A percentile compares a stretch with the other conserved stretches of the same genome.
These are phyloP conservation scores for Rheum nobile DNA, from an alignment of 148 eudicot species.

Conservation along the genomic window DNA sequence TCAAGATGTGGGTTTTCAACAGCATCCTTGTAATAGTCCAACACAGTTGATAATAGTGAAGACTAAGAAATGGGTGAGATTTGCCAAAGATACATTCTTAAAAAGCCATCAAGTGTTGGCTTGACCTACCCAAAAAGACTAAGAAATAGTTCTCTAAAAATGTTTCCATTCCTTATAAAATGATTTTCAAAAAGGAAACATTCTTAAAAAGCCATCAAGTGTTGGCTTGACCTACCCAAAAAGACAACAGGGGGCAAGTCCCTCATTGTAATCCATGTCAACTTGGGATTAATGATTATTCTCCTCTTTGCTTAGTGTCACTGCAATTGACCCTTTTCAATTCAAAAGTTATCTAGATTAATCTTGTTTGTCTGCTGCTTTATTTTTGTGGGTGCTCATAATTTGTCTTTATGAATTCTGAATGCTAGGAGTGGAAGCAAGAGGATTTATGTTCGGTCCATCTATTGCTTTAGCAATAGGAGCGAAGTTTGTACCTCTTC, in stretches of 20 bases:
- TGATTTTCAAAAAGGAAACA: neutral
- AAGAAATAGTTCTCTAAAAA: neutral
- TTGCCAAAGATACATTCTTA: constrained; percentile 2
- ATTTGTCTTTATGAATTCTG: constrained; percentile 1
- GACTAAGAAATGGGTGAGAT: neutral
- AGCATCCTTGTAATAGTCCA: neutral
- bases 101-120: no score
- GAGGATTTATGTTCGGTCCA: constrained; percentile 64
- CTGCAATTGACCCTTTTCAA: neutral
- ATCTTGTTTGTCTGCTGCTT: neutral
- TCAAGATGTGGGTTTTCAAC: constrained; percentile 3
- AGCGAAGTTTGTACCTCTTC: constrained; percentile 56
- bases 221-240: neutral
- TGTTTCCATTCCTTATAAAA: neutral
- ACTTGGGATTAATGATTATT: neutral
- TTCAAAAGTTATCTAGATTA: neutral
- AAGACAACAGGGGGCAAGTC: neutral
- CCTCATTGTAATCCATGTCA: neutral
- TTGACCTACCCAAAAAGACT: no score
- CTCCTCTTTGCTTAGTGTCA: neutral
- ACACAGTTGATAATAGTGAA: neutral
- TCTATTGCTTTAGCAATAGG: constrained; percentile 61
- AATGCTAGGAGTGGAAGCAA: constrained; percentile 52
- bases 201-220: neutral
- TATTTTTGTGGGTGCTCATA: neutral